Evolutionary conservation across 129 eudicot genomes (phyloP).

Genomic region (Chrysanthemum makinoi): DNA sequence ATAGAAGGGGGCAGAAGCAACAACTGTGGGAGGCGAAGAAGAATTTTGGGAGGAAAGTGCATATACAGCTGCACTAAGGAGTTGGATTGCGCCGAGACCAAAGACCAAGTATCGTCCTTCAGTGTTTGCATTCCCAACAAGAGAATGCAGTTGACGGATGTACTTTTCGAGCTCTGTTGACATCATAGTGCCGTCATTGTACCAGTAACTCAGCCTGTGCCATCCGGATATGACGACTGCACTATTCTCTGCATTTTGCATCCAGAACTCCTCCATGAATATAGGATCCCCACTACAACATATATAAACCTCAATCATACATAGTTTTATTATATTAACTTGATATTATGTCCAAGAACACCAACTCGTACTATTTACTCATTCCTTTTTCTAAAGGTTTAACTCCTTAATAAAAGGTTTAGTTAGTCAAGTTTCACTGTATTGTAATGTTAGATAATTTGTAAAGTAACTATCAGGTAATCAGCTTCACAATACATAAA

Average conservation of each 20-base stretch:
- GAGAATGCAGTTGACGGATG: conserved; percentile 52
- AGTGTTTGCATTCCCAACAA: conserved; percentile 59
- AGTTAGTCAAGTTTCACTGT: too few relatives aligned
- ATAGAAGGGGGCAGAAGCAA: conserved; percentile 55
- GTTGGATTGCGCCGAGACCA: conserved; percentile 66
- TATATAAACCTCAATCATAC: not conserved
- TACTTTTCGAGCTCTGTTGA: conserved; percentile 45
- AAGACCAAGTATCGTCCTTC: conserved; percentile 48
- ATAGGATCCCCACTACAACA: conserved; percentile 78
- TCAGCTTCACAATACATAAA: too few relatives aligned
- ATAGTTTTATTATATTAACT: too few relatives aligned
- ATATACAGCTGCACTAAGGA: conserved; percentile 61
- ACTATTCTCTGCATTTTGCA: conserved; percentile 53
- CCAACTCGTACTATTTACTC: too few relatives aligned
- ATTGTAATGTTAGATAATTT: too few relatives aligned
- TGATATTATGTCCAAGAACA: too few relatives aligned
- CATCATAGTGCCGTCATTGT: conserved; percentile 18
- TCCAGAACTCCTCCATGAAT: conserved; percentile 80
- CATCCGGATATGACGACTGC: conserved; percentile 68
- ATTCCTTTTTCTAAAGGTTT: too few relatives aligned
- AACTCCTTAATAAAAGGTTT: too few relatives aligned
- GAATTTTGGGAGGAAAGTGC: conserved; percentile 61
- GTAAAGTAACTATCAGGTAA: too few relatives aligned
- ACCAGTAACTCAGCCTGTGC: conserved; percentile 77
- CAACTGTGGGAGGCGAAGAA: conserved; percentile 40